Conservation (phyloP, 1,139 yeast genomes). For the Geotrichum phurueaensis region DNA sequence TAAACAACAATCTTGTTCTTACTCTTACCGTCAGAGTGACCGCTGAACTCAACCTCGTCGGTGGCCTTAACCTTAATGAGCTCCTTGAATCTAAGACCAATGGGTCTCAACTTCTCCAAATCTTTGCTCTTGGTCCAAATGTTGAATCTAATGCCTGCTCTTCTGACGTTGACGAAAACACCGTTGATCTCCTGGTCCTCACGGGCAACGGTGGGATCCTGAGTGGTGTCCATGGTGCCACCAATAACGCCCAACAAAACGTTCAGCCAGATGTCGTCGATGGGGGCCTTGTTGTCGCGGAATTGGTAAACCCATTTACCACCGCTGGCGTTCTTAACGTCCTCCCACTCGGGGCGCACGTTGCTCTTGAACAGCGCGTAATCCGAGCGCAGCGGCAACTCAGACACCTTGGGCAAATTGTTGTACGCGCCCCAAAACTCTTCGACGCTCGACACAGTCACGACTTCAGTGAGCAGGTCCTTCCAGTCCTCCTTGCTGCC, state of each 20-base stretch:
- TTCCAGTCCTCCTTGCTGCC: slow-evolving; percentile 83
- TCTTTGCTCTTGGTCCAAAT: slow-evolving; percentile 87
- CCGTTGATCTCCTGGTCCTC: slow-evolving; percentile 76
- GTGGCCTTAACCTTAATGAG: slow-evolving; percentile 62
- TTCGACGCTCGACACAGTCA: slow-evolving; percentile 86
- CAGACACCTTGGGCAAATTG: slow-evolving; percentile 87
- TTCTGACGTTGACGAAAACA: slow-evolving; percentile 84
- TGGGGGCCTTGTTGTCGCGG: slow-evolving; percentile 50
- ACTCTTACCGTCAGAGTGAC: slow-evolving; percentile 41
- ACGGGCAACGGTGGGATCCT: slow-evolving; percentile 47
- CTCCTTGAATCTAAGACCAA: slow-evolving; percentile 74
- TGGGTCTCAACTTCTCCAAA: slow-evolving; percentile 37
- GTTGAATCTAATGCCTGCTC: slow-evolving; percentile 76
- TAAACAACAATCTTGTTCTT: slow-evolving; percentile 21
- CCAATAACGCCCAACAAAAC: slow-evolving; percentile 89
- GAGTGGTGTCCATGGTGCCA: slow-evolving; percentile 67
- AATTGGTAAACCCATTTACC: slow-evolving; percentile 91
- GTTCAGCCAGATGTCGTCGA: slow-evolving; percentile 91
- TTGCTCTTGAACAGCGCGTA: slow-evolving; percentile 94
- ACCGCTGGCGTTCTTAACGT: slow-evolving; percentile 76
- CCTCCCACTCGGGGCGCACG: slow-evolving; percentile 99
- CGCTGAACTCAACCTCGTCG: slow-evolving; percentile 66
- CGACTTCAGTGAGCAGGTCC: slow-evolving; percentile 87
- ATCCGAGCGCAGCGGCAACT: slow-evolving; percentile 87
- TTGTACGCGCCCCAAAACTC: slow-evolving; percentile 98